Evolutionary conservation across 495 filamentous ascomycete genomes (phyloP).

Genomic region (Talaromyces adpressus): DNA sequence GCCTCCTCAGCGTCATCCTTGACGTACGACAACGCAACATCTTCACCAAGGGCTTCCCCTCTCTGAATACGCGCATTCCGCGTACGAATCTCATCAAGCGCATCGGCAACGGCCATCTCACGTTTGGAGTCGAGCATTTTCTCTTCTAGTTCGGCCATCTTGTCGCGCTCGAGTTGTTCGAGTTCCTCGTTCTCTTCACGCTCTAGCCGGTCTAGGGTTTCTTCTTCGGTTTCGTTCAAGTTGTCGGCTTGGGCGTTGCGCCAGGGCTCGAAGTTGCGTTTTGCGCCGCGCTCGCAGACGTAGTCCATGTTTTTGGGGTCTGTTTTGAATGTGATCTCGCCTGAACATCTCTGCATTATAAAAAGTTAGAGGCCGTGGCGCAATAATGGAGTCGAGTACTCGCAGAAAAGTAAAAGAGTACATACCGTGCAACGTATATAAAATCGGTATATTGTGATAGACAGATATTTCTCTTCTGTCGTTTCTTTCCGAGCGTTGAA

Average conservation of each 20-base stretch:
- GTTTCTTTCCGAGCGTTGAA: slow-evolving; percentile 97
- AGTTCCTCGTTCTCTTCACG: slow-evolving; percentile 55
- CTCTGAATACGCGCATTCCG: slow-evolving; percentile 82
- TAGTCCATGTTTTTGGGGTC: slow-evolving; percentile 96
- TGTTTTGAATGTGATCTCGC: slow-evolving; percentile 90
- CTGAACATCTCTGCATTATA: slow-evolving; percentile 50
- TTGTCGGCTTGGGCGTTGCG: slow-evolving; percentile 43
- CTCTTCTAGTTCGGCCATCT: slow-evolving; percentile 72
- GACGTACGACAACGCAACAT: slow-evolving; percentile 37
- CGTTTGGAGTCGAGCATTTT: slow-evolving; percentile 89
- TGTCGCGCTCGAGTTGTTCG: slow-evolving; percentile 52
- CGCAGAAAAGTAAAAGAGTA: not conserved
- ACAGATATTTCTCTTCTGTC: slow-evolving; percentile 83
- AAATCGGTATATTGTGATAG: slow-evolving; percentile 86
- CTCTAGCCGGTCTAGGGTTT: slow-evolving; percentile 79
- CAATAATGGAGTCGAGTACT: not conserved
- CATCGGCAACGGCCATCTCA: slow-evolving; percentile 96
- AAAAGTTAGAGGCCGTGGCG: slow-evolving; percentile 1
- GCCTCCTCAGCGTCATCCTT: slow-evolving; percentile 47
- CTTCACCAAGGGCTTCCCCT: slow-evolving; percentile 49
- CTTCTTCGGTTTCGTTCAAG: slow-evolving; percentile 74
- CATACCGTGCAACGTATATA: slow-evolving; percentile 94
- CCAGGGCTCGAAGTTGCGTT: slow-evolving; percentile 93
- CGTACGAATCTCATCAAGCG: slow-evolving; percentile 87
- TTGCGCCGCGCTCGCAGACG: slow-evolving; percentile 75